Conservation (phyloP, 352 stramenopile genomes). For the Phytophthora aleatoria region DNA sequence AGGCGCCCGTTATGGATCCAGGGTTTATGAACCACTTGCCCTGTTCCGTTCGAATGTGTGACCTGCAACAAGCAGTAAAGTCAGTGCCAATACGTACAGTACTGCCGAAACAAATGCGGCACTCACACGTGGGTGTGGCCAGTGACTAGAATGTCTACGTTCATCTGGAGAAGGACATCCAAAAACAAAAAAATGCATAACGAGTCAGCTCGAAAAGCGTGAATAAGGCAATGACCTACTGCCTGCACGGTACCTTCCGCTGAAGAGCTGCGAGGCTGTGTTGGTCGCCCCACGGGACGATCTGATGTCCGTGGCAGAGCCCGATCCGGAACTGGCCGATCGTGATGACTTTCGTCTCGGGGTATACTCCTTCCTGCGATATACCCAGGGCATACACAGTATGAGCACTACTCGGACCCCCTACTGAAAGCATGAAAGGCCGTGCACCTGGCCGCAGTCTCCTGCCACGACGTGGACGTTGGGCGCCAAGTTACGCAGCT, state of each 20-base stretch:
- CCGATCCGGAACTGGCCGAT: constrained; percentile 98
- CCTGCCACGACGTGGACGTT: constrained; percentile 97
- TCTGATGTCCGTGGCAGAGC: constrained; percentile 97
- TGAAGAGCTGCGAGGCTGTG: constrained; percentile 88
- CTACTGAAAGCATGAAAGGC: background rate
- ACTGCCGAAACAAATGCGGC: background rate
- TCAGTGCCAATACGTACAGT: background rate
- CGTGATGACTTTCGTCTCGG: constrained; percentile 95
- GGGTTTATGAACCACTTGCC: constrained; percentile 98
- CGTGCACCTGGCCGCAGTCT: constrained; percentile 92
- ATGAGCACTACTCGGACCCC: background rate
- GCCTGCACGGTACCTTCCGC: constrained; percentile 64
- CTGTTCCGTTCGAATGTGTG: constrained; percentile 92
- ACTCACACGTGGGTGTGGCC: constrained; percentile 94
- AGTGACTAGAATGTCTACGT: constrained; percentile 97
- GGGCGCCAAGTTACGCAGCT: constrained; percentile 93
- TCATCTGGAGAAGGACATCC: constrained; percentile 69
- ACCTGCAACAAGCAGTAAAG: constrained; percentile 37
- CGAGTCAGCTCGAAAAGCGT: background rate
- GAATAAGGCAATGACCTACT: background rate
- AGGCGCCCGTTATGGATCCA: constrained; percentile 96
- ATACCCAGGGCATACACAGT: background rate
- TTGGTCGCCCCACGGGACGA: constrained; percentile 92
- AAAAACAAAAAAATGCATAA: background rate
- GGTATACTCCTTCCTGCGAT: constrained; percentile 78